phyloP scores from a whole-genome alignment of 495 filamentous ascomycete genomes.

The Pyrenopolyporus hunteri region DNA sequence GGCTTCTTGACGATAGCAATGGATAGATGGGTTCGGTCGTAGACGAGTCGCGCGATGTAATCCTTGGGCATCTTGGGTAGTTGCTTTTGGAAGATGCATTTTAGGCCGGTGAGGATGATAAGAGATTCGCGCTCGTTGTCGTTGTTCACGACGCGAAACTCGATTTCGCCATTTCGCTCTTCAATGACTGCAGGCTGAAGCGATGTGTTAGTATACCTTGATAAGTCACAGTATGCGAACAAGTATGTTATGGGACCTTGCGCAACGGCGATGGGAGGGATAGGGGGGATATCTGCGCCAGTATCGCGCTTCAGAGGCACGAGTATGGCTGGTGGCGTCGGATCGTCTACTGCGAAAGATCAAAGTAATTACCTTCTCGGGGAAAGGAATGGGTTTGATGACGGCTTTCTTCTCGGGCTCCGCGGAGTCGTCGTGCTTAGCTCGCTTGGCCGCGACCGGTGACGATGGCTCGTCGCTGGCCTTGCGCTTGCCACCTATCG shows the following conservation, averaged over 20 bases:
- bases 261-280: not conserved
- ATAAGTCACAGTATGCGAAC: not conserved
- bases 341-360: not conserved
- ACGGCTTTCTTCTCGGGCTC: slow-evolving; percentile 60
- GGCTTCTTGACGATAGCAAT: slow-evolving; percentile 98
- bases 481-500: slow-evolving; percentile 74
- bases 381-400: slow-evolving; percentile 71
- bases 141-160: slow-evolving; percentile 98
- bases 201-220: slow-evolving; percentile 3
- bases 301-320: not conserved
- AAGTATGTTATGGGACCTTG: not conserved
- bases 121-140: slow-evolving; percentile 85
- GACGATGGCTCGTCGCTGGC: slow-evolving; percentile 72
- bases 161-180: slow-evolving; percentile 93
- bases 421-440: slow-evolving; percentile 62
- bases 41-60: slow-evolving; percentile 95
- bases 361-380: slow-evolving; percentile 71
- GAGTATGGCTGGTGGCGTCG: not conserved
- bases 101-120: slow-evolving; percentile 93
- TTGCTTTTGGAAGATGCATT: slow-evolving; percentile 98
- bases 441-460: slow-evolving; percentile 66
- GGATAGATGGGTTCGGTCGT: slow-evolving; percentile 93
- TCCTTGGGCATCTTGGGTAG: slow-evolving; percentile 99
- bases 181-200: slow-evolving; percentile 84
- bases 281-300: not conserved